Evolutionary conservation across 2,329 filamentous ascomycete genomes (phyloP).

Genomic region (Colletotrichum sp.): DNA sequence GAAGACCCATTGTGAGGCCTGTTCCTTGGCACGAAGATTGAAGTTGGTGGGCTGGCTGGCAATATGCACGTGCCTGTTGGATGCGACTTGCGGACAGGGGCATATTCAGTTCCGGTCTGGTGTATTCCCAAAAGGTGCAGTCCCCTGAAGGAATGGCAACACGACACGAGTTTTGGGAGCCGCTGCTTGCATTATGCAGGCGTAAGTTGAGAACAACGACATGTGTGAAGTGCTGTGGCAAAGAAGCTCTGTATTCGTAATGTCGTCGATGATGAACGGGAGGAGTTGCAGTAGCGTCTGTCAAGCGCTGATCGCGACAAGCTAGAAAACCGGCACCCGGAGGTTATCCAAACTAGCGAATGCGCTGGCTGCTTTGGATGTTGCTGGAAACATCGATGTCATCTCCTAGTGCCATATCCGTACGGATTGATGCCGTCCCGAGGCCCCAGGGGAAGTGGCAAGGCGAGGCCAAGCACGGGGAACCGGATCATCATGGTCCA

Average conservation of each 20-base stretch:
- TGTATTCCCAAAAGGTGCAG: background rate
- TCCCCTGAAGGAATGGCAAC: background rate
- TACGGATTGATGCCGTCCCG: background rate
- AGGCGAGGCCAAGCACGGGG: slow-evolving; percentile 3
- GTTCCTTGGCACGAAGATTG: background rate
- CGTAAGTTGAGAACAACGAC: background rate
- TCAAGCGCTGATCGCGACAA: background rate
- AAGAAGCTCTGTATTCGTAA: background rate
- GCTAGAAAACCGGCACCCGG: background rate
- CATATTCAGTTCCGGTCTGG: background rate
- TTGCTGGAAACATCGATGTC: background rate
- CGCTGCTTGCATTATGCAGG: background rate
- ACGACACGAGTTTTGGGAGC: background rate
- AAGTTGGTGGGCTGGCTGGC: background rate
- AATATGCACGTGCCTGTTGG: background rate
- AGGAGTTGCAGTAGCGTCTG: background rate
- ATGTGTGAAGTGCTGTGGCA: background rate
- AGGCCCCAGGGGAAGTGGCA: background rate
- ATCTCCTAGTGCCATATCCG: background rate
- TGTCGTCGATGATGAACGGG: background rate
- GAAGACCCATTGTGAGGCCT: background rate
- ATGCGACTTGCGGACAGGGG: background rate
- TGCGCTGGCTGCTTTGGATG: background rate
- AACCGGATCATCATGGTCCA: background rate
- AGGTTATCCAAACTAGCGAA: background rate